Evolutionary conservation across 1,284 basidiomycete species (phyloP).

Genomic region (Erythrobasidium hasegawianum): DNA sequence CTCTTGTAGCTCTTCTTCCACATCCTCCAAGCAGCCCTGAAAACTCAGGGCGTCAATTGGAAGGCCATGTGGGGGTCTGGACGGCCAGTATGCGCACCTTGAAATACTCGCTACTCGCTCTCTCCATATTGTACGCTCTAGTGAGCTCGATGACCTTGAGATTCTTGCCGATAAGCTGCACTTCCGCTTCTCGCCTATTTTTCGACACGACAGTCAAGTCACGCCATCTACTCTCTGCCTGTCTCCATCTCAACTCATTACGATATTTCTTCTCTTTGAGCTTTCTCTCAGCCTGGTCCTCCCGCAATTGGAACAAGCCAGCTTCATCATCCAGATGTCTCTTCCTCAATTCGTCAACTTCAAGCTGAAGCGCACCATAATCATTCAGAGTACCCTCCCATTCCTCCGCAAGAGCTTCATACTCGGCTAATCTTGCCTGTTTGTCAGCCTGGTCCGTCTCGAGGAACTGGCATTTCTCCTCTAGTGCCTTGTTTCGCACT

Average conservation of each 20-base stretch:
- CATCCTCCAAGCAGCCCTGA: no score
- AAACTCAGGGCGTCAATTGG: no score
- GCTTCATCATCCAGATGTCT: neutral
- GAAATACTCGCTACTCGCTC: neutral
- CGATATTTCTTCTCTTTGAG: constrained; percentile 5
- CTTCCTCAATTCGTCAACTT: neutral
- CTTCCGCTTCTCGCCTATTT: neutral
- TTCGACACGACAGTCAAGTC: neutral
- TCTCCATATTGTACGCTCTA: neutral
- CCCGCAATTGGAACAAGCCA: constrained; percentile 1
- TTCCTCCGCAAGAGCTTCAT: constrained; percentile 16
- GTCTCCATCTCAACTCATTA: constrained; percentile 6
- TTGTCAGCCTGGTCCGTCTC: neutral
- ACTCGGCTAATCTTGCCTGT: constrained; percentile 1
- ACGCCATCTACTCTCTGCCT: constrained; percentile 17
- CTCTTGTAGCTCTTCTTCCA: no score
- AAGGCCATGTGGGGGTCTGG: no score
- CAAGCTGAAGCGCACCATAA: neutral
- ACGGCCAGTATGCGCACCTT: neutral
- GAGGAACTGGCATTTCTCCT: constrained; percentile 10
- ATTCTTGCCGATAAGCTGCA: neutral
- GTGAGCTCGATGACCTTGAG: neutral
- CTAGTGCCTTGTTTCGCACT: constrained; percentile 1
- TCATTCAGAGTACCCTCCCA: constrained; percentile 16
- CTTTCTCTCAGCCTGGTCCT: constrained; percentile 5